Evolutionary conservation across 2,329 filamentous ascomycete species (phyloP).

Genomic region (Amphichorda felina): DNA sequence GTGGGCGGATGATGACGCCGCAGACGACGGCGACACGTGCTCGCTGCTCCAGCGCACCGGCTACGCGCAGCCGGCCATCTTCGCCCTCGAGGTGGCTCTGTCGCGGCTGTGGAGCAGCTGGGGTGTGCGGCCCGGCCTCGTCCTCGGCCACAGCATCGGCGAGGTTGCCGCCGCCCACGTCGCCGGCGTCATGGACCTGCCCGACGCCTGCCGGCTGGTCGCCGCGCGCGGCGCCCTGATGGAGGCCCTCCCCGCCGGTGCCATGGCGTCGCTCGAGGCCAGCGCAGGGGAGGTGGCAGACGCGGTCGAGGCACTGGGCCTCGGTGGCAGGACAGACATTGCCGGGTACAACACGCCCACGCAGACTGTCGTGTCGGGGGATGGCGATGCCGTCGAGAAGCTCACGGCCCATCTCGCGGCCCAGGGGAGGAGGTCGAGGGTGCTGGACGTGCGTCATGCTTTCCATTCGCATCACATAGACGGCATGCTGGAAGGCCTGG

Average conservation of each 20-base stretch:
- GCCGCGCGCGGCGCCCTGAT: slow-evolving; percentile 24
- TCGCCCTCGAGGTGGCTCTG: slow-evolving; percentile 18
- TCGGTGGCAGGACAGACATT: slow-evolving; percentile 26
- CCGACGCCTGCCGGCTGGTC: slow-evolving; percentile 18
- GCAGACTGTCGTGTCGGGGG: slow-evolving; percentile 55
- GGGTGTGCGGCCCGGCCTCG: slow-evolving; percentile 15
- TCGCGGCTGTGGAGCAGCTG: slow-evolving; percentile 16
- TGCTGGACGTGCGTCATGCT: slow-evolving; percentile 35
- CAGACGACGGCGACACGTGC: slow-evolving; percentile 9
- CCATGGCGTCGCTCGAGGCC: slow-evolving; percentile 16
- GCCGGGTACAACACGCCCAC: slow-evolving; percentile 66
- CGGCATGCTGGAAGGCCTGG: slow-evolving; percentile 42
- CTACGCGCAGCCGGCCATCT: slow-evolving; percentile 19
- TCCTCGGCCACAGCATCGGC: slow-evolving; percentile 12
- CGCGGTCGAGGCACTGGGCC: slow-evolving; percentile 16
- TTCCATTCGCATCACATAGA: slow-evolving; percentile 40
- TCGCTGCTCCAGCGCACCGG: slow-evolving; percentile 15
- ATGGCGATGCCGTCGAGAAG: slow-evolving; percentile 23
- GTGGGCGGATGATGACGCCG: slow-evolving; percentile 17
- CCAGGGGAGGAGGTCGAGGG: slow-evolving; percentile 27
- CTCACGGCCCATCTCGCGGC: slow-evolving; percentile 25
- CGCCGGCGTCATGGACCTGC: slow-evolving; percentile 16
- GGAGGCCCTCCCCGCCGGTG: slow-evolving; percentile 28
- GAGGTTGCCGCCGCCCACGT: slow-evolving; percentile 17
- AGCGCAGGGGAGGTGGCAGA: slow-evolving; percentile 24